These are phyloP conservation scores for Monosporascus ibericus DNA, from an alignment of 2,329 filamentous ascomycete genomes.

Conservation along the genomic window DNA sequence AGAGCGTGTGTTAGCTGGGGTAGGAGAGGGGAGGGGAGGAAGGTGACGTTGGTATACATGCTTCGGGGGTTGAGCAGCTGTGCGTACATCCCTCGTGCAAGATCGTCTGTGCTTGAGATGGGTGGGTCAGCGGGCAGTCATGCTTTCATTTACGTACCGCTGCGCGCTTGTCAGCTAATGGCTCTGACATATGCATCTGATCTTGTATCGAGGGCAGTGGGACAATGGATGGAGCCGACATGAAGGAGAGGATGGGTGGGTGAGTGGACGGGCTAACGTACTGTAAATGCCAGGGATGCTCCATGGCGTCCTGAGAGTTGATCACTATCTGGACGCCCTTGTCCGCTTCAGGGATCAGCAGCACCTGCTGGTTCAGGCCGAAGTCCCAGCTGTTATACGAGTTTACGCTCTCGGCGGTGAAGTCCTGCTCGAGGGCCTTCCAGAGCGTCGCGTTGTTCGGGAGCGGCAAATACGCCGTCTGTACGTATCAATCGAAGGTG, in stretches of 20 bases:
- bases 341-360: conserved; percentile 26
- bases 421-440: conserved; percentile 25
- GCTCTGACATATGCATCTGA: too few species aligned
- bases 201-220: not conserved
- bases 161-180: too few species aligned
- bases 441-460: conserved; percentile 27
- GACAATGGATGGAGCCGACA: not conserved
- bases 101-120: too few species aligned
- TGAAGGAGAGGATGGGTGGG: not conserved
- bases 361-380: conserved; percentile 29
- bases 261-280: conserved; percentile 8
- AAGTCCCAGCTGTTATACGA: conserved; percentile 31
- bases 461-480: conserved; percentile 28
- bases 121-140: too few species aligned
- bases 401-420: conserved; percentile 18
- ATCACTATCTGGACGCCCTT: conserved; percentile 29
- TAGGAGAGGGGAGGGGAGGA: not conserved
- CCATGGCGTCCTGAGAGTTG: conserved; percentile 32
- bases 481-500: not conserved
- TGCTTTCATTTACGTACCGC: too few species aligned
- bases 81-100: too few species aligned
- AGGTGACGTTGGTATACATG: not conserved
- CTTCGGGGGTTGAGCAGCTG: too few species aligned
- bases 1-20: not conserved
- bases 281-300: conserved; percentile 34